Conservation (phyloP, 2,329 filamentous ascomycete genomes). For the Phialophora chinensis region DNA sequence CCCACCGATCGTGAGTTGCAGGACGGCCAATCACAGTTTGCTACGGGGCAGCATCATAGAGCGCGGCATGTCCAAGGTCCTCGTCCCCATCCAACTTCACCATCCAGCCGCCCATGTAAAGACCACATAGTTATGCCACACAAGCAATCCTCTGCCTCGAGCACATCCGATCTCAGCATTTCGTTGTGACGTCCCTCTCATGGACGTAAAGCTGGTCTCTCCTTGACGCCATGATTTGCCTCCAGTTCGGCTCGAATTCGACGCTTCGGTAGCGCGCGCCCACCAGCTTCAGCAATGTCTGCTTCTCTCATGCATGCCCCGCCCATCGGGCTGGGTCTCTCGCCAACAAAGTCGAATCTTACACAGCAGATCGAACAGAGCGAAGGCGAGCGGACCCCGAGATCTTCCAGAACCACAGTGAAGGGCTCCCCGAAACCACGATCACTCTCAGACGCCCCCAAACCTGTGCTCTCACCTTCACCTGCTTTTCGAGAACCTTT, state of each 20-base stretch:
- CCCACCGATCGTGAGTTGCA: no score
- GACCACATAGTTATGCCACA: not conserved
- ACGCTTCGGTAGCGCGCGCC: slow-evolving; percentile 12
- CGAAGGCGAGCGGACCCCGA: slow-evolving; percentile 36
- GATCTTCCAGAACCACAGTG: slow-evolving; percentile 30
- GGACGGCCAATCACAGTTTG: no score
- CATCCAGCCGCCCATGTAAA: not conserved
- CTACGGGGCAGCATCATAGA: no score
- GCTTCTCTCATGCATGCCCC: slow-evolving; percentile 34
- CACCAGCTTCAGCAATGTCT: slow-evolving; percentile 30
- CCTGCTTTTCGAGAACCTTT: slow-evolving; percentile 63
- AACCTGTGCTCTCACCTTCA: slow-evolving; percentile 63
- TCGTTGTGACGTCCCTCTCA: not conserved
- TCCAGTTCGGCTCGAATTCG: not conserved
- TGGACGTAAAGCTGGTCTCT: not conserved
- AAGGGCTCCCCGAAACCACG: slow-evolving; percentile 58
- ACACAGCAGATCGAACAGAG: slow-evolving; percentile 37
- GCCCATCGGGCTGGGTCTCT: slow-evolving; percentile 21
- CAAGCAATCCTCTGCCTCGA: not conserved
- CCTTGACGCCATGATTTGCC: slow-evolving; percentile 1
- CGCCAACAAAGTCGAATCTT: slow-evolving; percentile 34
- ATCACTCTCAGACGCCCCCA: slow-evolving; percentile 70
- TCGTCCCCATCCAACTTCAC: not conserved
- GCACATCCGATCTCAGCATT: not conserved
- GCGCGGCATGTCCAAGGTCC: not conserved